Evolutionary conservation across 2,329 filamentous ascomycete genomes (phyloP), one percentile per base, ranked within the genome.

Genomic region (Achaetomium macrosporum): DNA sequence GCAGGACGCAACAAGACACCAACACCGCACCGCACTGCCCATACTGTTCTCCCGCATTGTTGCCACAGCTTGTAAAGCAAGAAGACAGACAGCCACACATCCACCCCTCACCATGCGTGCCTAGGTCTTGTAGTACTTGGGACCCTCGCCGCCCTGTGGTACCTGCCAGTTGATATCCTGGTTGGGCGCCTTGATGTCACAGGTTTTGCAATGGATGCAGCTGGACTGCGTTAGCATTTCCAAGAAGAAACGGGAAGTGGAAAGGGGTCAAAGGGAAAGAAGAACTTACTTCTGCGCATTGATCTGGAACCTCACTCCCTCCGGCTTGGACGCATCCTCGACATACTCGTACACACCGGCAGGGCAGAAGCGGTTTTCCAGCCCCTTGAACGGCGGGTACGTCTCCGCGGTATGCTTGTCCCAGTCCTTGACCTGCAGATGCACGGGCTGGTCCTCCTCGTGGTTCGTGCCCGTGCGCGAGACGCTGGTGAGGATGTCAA

Each of bases 201-300:
- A 99, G 13, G 93, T 99, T 80, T 99, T 99, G 79, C 93, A 99
- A 73, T 99, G 93, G 60, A 99, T 95, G 69, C 93, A 99, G 73
- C 91, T 96, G 62, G 1, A 46, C 66, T 65, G 15, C 15, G 73
- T 59, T 43, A 57, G 49, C 35, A 39, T 25, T n/a, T 19, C 16
- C 7, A 36, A 29, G n/a, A 16, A 2, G 31, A 3, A 29, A 6
- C 15, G 25, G 19, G 12, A 7, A 12, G 1, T 3, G 10, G 8
- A 29, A 8, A 36, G 6, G n/a, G 10, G 6, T 15, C 2, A 30
- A 48, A 13, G 17, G 50, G 42, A 16, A 42, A 45, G 16, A 36
- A 45, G 35, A 35, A 83, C 89, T 82, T 77, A 95, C 90, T 96
- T 97, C 70, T 97, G 92, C 45, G 91, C 76, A 66, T 97, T 97